A percentile compares a stretch with the other conserved stretches of the same genome.
Evolutionary conservation across 2,329 filamentous ascomycete genomes (phyloP).

Genomic region (Sporothrix dimorphospora): DNA sequence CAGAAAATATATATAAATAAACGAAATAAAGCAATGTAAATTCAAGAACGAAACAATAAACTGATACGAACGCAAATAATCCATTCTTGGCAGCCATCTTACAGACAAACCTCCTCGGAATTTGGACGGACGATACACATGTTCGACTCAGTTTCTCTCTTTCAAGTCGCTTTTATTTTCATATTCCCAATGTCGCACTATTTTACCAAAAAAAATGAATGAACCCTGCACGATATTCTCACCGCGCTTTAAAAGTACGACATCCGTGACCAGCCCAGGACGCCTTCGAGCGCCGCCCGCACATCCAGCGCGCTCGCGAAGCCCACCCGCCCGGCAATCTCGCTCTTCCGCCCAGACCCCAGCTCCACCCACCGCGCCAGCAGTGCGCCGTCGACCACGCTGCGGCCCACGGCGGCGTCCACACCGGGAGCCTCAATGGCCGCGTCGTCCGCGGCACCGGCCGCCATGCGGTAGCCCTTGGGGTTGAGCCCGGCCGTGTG

Average conservation of each 20-base stretch:
- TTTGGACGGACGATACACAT: not conserved
- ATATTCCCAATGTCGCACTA: not conserved
- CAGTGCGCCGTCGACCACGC: constrained; percentile 77
- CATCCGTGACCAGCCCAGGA: constrained; percentile 63
- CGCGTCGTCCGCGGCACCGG: constrained; percentile 42
- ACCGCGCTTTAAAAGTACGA: constrained; percentile 21
- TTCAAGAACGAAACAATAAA: not conserved
- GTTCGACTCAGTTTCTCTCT: not conserved
- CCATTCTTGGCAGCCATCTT: no score
- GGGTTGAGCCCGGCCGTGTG: constrained; percentile 82
- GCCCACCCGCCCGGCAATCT: constrained; percentile 76
- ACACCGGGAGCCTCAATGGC: constrained; percentile 52
- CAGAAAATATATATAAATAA: not conserved
- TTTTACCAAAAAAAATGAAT: not conserved
- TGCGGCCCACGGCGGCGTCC: constrained; percentile 62
- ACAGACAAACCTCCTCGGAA: not conserved
- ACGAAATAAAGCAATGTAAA: not conserved
- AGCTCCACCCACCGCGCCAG: constrained; percentile 76
- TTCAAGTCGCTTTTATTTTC: not conserved
- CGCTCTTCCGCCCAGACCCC: constrained; percentile 68
- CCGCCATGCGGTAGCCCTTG: constrained; percentile 69
- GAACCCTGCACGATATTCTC: not conserved
- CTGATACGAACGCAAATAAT: not conserved
- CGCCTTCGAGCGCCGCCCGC: constrained; percentile 67
- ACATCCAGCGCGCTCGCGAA: constrained; percentile 66